These are phyloP conservation scores for Tetrapyrgos nigripes DNA, from an alignment of 1,284 basidiomycete species.

Conservation along the genomic window DNA sequence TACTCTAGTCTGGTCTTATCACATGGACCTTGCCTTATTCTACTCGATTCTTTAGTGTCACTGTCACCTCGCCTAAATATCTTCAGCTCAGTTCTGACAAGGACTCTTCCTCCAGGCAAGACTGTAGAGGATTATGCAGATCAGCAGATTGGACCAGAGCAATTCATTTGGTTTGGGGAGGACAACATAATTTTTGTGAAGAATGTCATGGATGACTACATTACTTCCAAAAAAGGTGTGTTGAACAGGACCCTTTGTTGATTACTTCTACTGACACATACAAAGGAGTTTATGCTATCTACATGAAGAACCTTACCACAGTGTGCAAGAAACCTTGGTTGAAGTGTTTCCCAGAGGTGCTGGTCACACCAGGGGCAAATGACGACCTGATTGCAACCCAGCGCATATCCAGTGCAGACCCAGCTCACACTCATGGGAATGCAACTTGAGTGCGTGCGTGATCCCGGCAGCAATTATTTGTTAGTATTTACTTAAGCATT, in stretches of 20 bases:
- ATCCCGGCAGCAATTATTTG: too few species aligned
- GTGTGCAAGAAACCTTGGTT: conserved; percentile 57
- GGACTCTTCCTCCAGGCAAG: conserved; percentile 67
- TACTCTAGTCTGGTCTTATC: too few species aligned
- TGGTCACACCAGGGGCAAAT: too few species aligned
- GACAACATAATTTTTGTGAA: conserved; percentile 70
- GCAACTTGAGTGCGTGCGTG: too few species aligned
- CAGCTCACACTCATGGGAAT: too few species aligned
- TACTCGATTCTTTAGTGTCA: too few species aligned
- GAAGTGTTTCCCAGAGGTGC: conserved; percentile 68
- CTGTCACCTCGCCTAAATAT: too few species aligned
- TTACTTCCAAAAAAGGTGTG: conserved; percentile 67
- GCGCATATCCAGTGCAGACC: too few species aligned
- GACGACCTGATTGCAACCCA: too few species aligned
- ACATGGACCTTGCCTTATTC: too few species aligned
- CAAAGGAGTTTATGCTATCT: conserved; percentile 73
- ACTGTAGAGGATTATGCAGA: conserved; percentile 59
- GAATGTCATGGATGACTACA: conserved; percentile 57
- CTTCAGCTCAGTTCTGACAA: too few species aligned
- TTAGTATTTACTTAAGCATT: too few species aligned
- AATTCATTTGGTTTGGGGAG: conserved; percentile 64
- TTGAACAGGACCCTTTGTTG: not conserved
- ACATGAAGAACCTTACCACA: conserved; percentile 65
- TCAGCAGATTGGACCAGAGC: conserved; percentile 77
- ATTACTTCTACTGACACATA: conserved; percentile 58